Evolutionary conservation across 129 eudicot genomes (phyloP).

Genomic region (Tagetes patula): DNA sequence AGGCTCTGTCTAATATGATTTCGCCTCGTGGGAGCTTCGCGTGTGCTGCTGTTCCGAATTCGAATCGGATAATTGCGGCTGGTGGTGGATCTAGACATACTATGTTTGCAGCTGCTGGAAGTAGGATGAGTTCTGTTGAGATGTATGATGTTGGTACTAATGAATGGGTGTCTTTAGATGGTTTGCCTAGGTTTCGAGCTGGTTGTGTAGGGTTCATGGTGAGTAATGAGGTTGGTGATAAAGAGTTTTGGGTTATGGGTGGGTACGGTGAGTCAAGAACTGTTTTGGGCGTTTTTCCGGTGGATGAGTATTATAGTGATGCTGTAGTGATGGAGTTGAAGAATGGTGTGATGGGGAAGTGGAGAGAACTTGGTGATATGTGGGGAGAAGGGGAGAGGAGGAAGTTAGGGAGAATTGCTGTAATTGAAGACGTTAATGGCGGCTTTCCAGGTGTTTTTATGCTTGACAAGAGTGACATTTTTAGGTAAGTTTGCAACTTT

Average conservation of each 20-base stretch:
- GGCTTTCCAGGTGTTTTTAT: constrained; percentile 62
- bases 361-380: constrained; percentile 92
- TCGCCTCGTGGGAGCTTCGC: constrained; percentile 90
- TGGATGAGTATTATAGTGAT: constrained; percentile 82
- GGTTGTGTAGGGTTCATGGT: constrained; percentile 87
- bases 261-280: constrained; percentile 94
- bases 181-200: constrained; percentile 75
- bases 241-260: constrained; percentile 96
- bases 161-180: constrained; percentile 78
- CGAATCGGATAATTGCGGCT: constrained; percentile 59
- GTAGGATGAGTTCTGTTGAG: constrained; percentile 89
- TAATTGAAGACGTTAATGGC: constrained; percentile 50
- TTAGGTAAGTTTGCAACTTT: constrained; percentile 50
- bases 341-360: constrained; percentile 53
- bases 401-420: constrained; percentile 68
- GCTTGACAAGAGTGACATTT: constrained; percentile 74
- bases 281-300: constrained; percentile 86
- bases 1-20: constrained; percentile 53
- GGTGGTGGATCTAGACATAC: constrained; percentile 94
- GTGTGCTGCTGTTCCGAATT: constrained; percentile 46
- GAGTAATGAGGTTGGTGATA: constrained; percentile 39
- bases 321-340: constrained; percentile 78
- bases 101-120: constrained; percentile 87
- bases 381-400: constrained; percentile 89
- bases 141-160: constrained; percentile 68